A percentile compares a stretch with the other conserved stretches of the same genome.
Evolutionary conservation across 495 filamentous ascomycete genomes (phyloP).

Genomic region (Neurospora discreta): DNA sequence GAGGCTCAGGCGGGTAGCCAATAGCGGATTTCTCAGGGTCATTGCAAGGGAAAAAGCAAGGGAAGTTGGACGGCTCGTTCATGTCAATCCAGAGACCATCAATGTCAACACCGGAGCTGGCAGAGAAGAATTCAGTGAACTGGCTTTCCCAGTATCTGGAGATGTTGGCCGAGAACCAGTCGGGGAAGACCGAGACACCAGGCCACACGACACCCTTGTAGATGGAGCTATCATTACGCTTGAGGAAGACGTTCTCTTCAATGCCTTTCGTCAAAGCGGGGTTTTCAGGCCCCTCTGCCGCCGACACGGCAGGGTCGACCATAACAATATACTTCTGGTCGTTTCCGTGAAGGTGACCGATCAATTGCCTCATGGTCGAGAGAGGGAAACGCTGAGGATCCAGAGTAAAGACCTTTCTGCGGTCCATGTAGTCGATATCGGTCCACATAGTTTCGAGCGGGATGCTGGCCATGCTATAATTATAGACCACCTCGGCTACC

Average conservation of each 20-base stretch:
- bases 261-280: slow-evolving; percentile 52
- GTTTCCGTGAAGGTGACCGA: slow-evolving; percentile 59
- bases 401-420: slow-evolving; percentile 57
- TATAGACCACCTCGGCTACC: slow-evolving; percentile 68
- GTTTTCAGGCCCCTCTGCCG: slow-evolving; percentile 58
- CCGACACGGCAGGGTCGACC: slow-evolving; percentile 76
- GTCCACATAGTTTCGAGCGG: slow-evolving; percentile 88
- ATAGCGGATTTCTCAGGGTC: slow-evolving; percentile 46
- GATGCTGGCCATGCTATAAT: slow-evolving; percentile 65
- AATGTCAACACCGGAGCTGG: slow-evolving; percentile 59
- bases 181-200: slow-evolving; percentile 67
- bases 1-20: slow-evolving; percentile 54
- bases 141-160: slow-evolving; percentile 65
- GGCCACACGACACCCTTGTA: slow-evolving; percentile 82
- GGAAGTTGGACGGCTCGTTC: slow-evolving; percentile 58
- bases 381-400: slow-evolving; percentile 65
- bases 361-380: slow-evolving; percentile 53
- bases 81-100: slow-evolving; percentile 85
- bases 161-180: slow-evolving; percentile 67
- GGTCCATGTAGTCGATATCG: slow-evolving; percentile 74
- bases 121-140: slow-evolving; percentile 57
- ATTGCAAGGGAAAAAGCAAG: slow-evolving; percentile 64
- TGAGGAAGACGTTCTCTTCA: slow-evolving; percentile 53
- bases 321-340: slow-evolving; percentile 76
- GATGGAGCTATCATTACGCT: slow-evolving; percentile 49